Evolutionary conservation across 2,329 filamentous ascomycete species (phyloP).

Genomic region (Cyclaneusma minus): DNA sequence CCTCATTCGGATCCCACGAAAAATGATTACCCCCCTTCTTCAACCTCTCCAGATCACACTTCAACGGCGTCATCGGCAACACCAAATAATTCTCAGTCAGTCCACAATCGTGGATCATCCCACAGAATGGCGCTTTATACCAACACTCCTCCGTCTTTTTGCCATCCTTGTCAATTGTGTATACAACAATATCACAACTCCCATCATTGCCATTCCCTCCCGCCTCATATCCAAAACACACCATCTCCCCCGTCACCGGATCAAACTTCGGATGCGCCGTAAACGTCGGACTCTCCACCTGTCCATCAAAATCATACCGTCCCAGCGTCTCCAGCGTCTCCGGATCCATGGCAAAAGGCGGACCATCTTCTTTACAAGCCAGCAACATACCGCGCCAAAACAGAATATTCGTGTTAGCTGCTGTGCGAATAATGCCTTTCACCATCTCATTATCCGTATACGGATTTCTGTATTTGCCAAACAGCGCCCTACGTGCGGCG

Average conservation of each 20-base stretch:
- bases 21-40: conserved; percentile 32
- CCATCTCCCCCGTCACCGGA: conserved; percentile 33
- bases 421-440: conserved; percentile 36
- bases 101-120: conserved; percentile 36
- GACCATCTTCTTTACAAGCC: conserved; percentile 35
- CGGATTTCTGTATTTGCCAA: conserved; percentile 41
- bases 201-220: conserved; percentile 27
- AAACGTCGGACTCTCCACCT: conserved; percentile 29
- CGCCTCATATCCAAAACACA: conserved; percentile 34
- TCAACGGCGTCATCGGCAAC: conserved; percentile 30
- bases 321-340: conserved; percentile 33
- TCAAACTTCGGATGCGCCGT: conserved; percentile 38
- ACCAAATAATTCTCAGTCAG: conserved; percentile 31
- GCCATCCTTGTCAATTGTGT: conserved; percentile 28
- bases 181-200: conserved; percentile 26
- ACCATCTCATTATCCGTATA: conserved; percentile 39
- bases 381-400: conserved; percentile 39
- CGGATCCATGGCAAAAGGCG: conserved; percentile 31
- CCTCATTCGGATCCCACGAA: conserved; percentile 35
- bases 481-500: conserved; percentile 19
- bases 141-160: conserved; percentile 29
- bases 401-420: conserved; percentile 43
- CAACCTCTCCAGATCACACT: conserved; percentile 26
- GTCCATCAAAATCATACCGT: conserved; percentile 32
- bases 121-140: conserved; percentile 33